These are phyloP conservation scores for Tetracladium marchalianum DNA, from an alignment of 495 filamentous ascomycete genomes.

Conservation along the genomic window DNA sequence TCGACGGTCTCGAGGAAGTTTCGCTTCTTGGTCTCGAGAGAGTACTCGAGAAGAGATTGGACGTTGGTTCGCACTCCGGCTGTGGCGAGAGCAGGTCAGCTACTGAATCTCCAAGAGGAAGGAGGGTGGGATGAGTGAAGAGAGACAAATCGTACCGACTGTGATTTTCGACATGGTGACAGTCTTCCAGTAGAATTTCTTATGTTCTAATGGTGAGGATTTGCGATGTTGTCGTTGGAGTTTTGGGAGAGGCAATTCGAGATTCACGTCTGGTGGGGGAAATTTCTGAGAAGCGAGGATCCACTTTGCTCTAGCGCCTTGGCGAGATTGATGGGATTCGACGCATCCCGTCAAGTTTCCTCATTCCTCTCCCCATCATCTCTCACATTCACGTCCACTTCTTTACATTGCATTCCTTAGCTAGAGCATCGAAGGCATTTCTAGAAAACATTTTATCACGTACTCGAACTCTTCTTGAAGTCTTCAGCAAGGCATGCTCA, in stretches of 20 bases:
- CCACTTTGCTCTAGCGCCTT: background rate
- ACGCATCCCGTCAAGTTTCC: background rate
- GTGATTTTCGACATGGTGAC: constrained; percentile 77
- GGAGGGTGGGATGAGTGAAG: background rate
- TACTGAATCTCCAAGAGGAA: background rate
- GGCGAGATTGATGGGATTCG: background rate
- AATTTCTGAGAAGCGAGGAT: background rate
- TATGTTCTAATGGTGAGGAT: constrained; percentile 60
- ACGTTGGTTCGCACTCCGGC: constrained; percentile 96
- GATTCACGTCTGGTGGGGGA: background rate
- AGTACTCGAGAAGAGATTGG: constrained; percentile 83
- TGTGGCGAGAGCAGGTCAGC: constrained; percentile 30
- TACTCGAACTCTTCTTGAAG: no score
- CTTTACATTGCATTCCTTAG: no score
- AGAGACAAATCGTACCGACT: constrained; percentile 53
- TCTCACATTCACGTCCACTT: no score
- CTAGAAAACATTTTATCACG: no score
- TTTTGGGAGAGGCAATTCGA: constrained; percentile 3
- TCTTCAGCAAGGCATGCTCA: no score
- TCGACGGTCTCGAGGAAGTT: constrained; percentile 97
- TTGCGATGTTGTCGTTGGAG: constrained; percentile 26
- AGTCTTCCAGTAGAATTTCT: constrained; percentile 53
- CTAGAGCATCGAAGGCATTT: no score
- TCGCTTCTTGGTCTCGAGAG: constrained; percentile 94
- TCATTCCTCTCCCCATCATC: background rate